These are phyloP conservation scores for Verticillium dahliae DNA, from an alignment of 2,329 filamentous ascomycete species.

Conservation along the genomic window DNA sequence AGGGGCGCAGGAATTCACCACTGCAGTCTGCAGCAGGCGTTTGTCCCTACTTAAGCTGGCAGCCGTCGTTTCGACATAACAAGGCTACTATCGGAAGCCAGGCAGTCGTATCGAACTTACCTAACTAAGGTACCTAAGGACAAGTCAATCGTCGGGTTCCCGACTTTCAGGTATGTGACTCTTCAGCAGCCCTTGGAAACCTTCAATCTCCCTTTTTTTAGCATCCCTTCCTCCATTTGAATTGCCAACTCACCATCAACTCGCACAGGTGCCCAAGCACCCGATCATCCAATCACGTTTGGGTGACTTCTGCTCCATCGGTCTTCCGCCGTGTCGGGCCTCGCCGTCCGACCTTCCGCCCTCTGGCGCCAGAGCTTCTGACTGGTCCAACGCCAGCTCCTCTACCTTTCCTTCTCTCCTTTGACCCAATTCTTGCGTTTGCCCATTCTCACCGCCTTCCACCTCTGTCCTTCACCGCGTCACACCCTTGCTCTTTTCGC, in stretches of 20 bases:
- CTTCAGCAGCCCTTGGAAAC: background rate
- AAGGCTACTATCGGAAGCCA: too few relatives aligned
- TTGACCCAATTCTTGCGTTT: background rate
- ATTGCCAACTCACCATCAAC: background rate
- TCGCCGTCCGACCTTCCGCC: background rate
- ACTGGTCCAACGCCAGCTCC: background rate
- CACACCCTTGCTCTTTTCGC: constrained; percentile 1
- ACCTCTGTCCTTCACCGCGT: constrained; percentile 7
- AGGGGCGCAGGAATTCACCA: too few relatives aligned
- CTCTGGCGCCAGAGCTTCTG: background rate
- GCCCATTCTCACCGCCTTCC: constrained; percentile 16
- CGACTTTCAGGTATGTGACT: background rate
- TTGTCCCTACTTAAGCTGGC: too few relatives aligned
- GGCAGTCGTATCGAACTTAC: too few relatives aligned
- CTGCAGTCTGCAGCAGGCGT: too few relatives aligned
- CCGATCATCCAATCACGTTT: background rate
- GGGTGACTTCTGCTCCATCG: background rate
- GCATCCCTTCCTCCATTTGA: background rate
- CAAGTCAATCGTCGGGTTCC: background rate
- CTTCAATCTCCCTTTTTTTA: background rate
- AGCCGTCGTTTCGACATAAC: too few relatives aligned
- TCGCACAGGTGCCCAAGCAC: background rate
- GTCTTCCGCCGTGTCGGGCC: background rate
- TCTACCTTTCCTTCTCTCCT: background rate
- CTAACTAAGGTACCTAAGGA: too few relatives aligned